Base-by-base conservation (phyloP, 1,284 basidiomycete genomes). In the Stygiomarasmius scandens region DNA sequence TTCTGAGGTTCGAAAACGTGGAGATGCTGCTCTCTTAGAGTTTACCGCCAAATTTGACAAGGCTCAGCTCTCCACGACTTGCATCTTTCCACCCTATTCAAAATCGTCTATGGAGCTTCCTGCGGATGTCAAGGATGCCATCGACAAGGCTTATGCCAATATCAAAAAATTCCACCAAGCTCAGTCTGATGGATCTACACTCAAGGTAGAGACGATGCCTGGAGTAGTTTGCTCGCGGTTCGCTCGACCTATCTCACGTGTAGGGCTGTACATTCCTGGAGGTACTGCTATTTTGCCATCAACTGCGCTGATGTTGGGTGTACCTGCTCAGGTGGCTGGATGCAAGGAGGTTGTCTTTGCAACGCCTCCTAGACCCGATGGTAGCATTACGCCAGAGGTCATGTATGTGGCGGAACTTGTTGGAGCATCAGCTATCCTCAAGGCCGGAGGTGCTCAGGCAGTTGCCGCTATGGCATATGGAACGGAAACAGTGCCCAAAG, bases 401-500 rank as follows among this genome's bases (percentile, higher is more conserved):
- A 86, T 97, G 80, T 98, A 98, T 70, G 95, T 94, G 56, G 96
- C 95, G 20, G 80, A 90, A 63, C 81, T 96, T 54, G 87, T 93
- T 23, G 95, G 95, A 29, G 95, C 93, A 1, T 89, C 90, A 10
- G 89, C 90, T 38, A 87, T 98, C 61, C 79, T 98, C 62, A 93
- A 92, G 71, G 95, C 95, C 4, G 97, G 97, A 48, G 97, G 97
- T 32, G 97, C 93, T 2, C 97, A 99, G 71, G 97, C 97, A 1
- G 86, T 99, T n/a, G 94, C 95, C 14, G 96, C 95, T 0, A 82
- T 99, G 75, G 97, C 97, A 1, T 99, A 98, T 72, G 97, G 97
- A 14, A 99, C 97, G 3, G 81, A 90, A 69, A 90, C 89, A 2
- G 95, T 96, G 8, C 95, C 95, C n/a, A 99, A 99, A 77, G 97